Percentiles rank a stretch among this genome's conserved stretches.
phyloP scores from a whole-genome alignment of 352 stramenopile genomes.

The Detonula confervacea region DNA sequence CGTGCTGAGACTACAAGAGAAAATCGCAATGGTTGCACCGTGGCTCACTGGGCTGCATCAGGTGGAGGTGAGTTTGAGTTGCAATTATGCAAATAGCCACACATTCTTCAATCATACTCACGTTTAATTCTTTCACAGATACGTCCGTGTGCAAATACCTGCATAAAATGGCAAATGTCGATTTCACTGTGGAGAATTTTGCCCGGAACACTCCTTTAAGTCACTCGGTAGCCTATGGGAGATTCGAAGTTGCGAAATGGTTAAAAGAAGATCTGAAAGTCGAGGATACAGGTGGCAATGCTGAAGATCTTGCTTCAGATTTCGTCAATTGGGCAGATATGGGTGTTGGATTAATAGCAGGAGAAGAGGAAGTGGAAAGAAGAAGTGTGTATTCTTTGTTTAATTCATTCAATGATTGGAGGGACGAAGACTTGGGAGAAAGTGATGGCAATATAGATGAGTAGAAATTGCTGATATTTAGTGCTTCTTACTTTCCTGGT shows the following conservation, averaged over 20 bases:
- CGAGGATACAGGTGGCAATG: constrained; percentile 29
- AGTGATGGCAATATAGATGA: constrained; percentile 2
- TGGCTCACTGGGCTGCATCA: constrained; percentile 73
- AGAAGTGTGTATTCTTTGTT: constrained; percentile 30
- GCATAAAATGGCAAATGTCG: constrained; percentile 49
- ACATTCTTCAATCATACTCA: neutral
- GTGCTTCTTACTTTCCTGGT: neutral
- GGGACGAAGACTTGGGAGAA: constrained; percentile 24
- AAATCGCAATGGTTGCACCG: constrained; percentile 80
- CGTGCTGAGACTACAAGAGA: constrained; percentile 52
- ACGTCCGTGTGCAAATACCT: constrained; percentile 72
- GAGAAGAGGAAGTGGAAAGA: constrained; percentile 35
- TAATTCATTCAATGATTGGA: constrained; percentile 45
- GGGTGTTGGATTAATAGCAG: constrained; percentile 33
- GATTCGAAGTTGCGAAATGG: constrained; percentile 67
- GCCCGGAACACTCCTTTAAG: constrained; percentile 75
- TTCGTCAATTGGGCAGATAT: constrained; percentile 47
- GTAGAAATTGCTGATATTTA: constrained; percentile 3
- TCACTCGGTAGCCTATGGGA: constrained; percentile 77
- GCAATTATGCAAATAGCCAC: neutral
- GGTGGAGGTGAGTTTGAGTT: constrained; percentile 16
- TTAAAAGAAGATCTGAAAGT: constrained; percentile 53
- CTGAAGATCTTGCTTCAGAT: constrained; percentile 39
- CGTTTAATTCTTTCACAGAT: constrained; percentile 9
- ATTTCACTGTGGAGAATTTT: constrained; percentile 74